Conservation (phyloP, 768 basidiomycete genomes). For the Leccinum incarnatum region DNA sequence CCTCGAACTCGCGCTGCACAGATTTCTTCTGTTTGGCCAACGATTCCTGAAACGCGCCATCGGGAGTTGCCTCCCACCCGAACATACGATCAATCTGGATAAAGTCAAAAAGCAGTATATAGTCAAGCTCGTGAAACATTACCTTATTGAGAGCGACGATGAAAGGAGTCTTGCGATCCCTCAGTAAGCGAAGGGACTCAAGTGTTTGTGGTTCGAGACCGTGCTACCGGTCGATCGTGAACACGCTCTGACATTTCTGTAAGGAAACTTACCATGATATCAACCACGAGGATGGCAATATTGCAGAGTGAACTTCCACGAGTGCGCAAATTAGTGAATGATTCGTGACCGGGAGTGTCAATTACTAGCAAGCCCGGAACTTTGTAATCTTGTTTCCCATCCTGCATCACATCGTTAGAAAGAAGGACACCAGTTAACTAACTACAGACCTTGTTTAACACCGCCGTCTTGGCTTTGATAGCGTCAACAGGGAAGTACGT, state of each 20-base stretch:
- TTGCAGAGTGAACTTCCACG: constrained; percentile 97
- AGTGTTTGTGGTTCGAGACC: constrained; percentile 97
- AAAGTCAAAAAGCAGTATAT: constrained; percentile 7
- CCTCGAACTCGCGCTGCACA: constrained; percentile 90
- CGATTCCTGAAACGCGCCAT: constrained; percentile 91
- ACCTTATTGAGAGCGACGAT: constrained; percentile 98
- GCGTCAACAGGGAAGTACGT: constrained; percentile 98
- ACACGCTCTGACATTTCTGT: neutral
- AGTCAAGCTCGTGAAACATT: constrained; percentile 1
- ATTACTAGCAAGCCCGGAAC: constrained; percentile 95
- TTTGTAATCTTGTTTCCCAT: constrained; percentile 86
- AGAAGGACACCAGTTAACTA: neutral
- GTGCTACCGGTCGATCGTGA: constrained; percentile 53
- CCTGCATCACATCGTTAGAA: constrained; percentile 40
- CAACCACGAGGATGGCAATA: constrained; percentile 97
- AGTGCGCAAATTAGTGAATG: constrained; percentile 93
- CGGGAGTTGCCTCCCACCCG: constrained; percentile 87
- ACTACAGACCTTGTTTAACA: constrained; percentile 75
- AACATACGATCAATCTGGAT: constrained; percentile 94
- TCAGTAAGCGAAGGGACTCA: constrained; percentile 88
- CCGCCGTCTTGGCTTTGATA: constrained; percentile 87
- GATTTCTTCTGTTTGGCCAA: constrained; percentile 74
- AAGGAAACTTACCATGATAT: constrained; percentile 77
- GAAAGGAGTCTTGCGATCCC: constrained; percentile 95
- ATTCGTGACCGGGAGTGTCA: constrained; percentile 99